Evolutionary conservation across 805 yeast species (phyloP).

Genomic region (Kuraishia piskuri): DNA sequence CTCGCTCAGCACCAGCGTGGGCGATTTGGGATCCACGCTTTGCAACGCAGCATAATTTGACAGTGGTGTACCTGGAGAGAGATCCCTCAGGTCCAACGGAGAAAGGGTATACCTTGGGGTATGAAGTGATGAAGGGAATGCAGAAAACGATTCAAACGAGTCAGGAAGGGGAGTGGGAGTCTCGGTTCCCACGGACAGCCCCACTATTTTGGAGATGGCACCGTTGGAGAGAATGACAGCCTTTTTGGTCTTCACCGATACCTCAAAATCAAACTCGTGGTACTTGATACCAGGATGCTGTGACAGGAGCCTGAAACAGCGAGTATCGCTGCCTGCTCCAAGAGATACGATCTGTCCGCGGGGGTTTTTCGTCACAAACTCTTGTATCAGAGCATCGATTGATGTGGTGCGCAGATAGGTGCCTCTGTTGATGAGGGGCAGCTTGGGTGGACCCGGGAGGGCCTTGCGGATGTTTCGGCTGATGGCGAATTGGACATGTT

Average conservation of each 20-base stretch:
- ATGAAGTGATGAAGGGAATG: conserved; percentile 22
- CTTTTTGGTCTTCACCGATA: conserved; percentile 42
- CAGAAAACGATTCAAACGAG: conserved; percentile 14
- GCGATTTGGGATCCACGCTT: conserved; percentile 25
- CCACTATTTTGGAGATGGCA: conserved; percentile 13
- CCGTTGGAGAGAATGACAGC: conserved; percentile 30
- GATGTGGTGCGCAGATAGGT: conserved; percentile 53
- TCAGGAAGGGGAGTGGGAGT: conserved; percentile 13
- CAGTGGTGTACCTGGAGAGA: conserved; percentile 7
- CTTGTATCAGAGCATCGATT: conserved; percentile 37
- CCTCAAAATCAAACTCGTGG: conserved; percentile 59
- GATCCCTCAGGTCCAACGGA: conserved; percentile 44
- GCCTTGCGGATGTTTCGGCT: conserved; percentile 29
- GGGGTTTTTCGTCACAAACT: conserved; percentile 26
- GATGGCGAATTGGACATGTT: conserved; percentile 19
- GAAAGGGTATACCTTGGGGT: conserved; percentile 39
- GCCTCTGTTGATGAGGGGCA: conserved; percentile 66
- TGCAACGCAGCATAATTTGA: conserved; percentile 3
- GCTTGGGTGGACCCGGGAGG: conserved; percentile 30
- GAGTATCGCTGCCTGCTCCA: conserved; percentile 80
- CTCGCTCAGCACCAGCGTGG: conserved; percentile 62
- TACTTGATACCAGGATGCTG: conserved; percentile 26
- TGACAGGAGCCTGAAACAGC: conserved; percentile 44
- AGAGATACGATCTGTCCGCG: conserved; percentile 47
- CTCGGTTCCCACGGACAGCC: conserved; percentile 13